Percentiles rank a stretch among this genome's conserved stretches.
phyloP scores from a whole-genome alignment of 805 yeast species.

The Candida berthetii region DNA sequence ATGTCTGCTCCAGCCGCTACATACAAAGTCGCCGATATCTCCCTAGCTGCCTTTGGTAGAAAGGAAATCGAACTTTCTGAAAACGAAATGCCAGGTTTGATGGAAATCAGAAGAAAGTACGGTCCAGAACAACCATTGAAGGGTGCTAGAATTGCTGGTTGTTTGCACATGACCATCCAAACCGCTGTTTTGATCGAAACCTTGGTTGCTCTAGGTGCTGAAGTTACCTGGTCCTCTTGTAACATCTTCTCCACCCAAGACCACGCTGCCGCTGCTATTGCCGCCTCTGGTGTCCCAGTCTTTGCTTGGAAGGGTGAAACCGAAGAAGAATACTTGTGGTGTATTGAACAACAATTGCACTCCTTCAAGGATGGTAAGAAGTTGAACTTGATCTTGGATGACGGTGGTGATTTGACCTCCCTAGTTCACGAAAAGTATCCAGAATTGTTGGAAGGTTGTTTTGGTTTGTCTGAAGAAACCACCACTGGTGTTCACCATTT shows the following conservation, averaged over 20 bases:
- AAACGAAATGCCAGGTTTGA: slow-evolving; percentile 99
- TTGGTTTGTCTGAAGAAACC: slow-evolving; percentile 97
- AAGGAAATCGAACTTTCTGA: slow-evolving; percentile 98
- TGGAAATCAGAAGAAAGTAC: slow-evolving; percentile 93
- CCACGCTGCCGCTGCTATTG: slow-evolving; percentile 99
- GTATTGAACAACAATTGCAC: slow-evolving; percentile 98
- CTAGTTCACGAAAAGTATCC: slow-evolving; percentile 97
- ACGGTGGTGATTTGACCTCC: slow-evolving; percentile 98
- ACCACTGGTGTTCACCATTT: slow-evolving; percentile 99
- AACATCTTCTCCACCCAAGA: slow-evolving; percentile 99
- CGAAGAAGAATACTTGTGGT: slow-evolving; percentile 99
- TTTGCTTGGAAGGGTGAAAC: slow-evolving; percentile 99
- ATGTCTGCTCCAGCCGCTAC: slow-evolving; percentile 62
- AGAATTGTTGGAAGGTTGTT: slow-evolving; percentile 92
- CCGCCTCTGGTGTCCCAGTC: slow-evolving; percentile 98
- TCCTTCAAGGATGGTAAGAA: slow-evolving; percentile 95
- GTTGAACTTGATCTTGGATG: slow-evolving; percentile 95
- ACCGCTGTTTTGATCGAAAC: slow-evolving; percentile 99
- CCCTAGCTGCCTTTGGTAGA: slow-evolving; percentile 99
- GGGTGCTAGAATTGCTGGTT: slow-evolving; percentile 99
- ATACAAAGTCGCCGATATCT: slow-evolving; percentile 96
- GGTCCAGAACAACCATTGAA: slow-evolving; percentile 90
- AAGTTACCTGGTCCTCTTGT: slow-evolving; percentile 99
- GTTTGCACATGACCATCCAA: slow-evolving; percentile 99
- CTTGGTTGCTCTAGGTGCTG: slow-evolving; percentile 95